Evolutionary conservation across 331 rosid genomes (phyloP).

Genomic region (Saraca asoca): DNA sequence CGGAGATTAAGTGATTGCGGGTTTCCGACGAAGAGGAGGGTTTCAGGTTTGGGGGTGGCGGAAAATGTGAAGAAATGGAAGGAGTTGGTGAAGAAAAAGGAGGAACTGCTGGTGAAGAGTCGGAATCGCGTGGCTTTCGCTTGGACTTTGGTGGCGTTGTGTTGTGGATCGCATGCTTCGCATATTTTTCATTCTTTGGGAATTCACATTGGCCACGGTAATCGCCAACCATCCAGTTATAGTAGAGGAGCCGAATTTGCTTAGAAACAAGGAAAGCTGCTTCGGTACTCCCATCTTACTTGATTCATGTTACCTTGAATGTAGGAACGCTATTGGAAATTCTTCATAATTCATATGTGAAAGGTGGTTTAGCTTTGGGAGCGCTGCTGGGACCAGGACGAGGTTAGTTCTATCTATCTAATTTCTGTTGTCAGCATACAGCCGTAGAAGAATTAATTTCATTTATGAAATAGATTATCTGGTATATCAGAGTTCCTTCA

Average conservation of each 20-base stretch:
- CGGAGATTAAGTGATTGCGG: slow-evolving; percentile 80
- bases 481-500: not conserved
- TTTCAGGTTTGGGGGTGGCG: slow-evolving; percentile 70
- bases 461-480: not conserved
- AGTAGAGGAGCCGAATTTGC: no score
- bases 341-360: slow-evolving; percentile 84
- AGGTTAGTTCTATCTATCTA: slow-evolving; percentile 54
- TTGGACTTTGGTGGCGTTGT: slow-evolving; percentile 92
- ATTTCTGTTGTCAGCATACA: slow-evolving; percentile 19
- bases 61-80: slow-evolving; percentile 94
- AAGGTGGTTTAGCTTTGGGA: slow-evolving; percentile 81
- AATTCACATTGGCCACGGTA: slow-evolving; percentile 87
- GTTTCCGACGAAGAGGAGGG: slow-evolving; percentile 70
- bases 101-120: slow-evolving; percentile 63
- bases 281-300: slow-evolving; percentile 10
- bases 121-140: slow-evolving; percentile 85
- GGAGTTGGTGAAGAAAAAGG: slow-evolving; percentile 78
- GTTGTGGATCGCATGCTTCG: slow-evolving; percentile 93
- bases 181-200: slow-evolving; percentile 87
- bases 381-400: slow-evolving; percentile 94
- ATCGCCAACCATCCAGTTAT: not conserved
- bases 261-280: not conserved
- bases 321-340: slow-evolving; percentile 63
- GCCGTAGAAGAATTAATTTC: slow-evolving; percentile 6
- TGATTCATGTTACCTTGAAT: slow-evolving; percentile 11